Percentiles rank a stretch among this genome's conserved stretches.
phyloP scores from a whole-genome alignment of 2,329 filamentous ascomycete species.

The Lecanicillium sp. region DNA sequence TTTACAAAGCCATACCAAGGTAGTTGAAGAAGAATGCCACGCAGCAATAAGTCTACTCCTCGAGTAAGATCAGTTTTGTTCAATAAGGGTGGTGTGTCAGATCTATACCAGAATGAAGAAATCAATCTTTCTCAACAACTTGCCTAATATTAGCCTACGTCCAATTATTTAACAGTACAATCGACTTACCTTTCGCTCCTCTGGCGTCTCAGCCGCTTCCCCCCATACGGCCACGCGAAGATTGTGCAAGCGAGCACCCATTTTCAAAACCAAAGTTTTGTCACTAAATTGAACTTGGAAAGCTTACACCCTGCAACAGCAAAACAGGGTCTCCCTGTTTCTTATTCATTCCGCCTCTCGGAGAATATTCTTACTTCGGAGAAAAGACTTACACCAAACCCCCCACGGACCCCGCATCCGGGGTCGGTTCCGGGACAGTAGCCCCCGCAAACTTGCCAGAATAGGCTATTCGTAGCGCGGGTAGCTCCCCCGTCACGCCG shows the following conservation, averaged over 20 bases:
- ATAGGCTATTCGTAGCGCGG: too few species aligned
- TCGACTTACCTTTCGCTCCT: conserved; percentile 10
- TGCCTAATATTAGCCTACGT: background rate
- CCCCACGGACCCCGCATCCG: too few species aligned
- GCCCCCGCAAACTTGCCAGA: too few species aligned
- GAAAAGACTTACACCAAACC: too few species aligned
- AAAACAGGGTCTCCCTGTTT: too few species aligned
- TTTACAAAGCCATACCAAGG: conserved; percentile 15
- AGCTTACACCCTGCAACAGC: too few species aligned
- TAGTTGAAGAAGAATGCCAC: conserved; percentile 13
- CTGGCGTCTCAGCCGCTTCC: conserved; percentile 10
- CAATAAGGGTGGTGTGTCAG: background rate
- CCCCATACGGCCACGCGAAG: conserved; percentile 12
- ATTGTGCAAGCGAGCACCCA: conserved; percentile 7
- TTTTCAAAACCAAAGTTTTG: background rate
- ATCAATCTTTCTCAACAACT: conserved; percentile 4
- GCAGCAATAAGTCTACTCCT: conserved; percentile 12
- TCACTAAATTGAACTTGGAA: too few species aligned
- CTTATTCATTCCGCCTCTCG: too few species aligned
- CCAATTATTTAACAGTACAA: too few species aligned
- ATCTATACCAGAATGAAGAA: conserved; percentile 9
- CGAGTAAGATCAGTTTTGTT: background rate
- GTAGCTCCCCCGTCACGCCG: too few species aligned
- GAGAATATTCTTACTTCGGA: too few species aligned
- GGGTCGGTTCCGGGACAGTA: too few species aligned